Base-by-base conservation (phyloP, 495 filamentous ascomycete species). In the Podospora pseudopauciseta region DNA sequence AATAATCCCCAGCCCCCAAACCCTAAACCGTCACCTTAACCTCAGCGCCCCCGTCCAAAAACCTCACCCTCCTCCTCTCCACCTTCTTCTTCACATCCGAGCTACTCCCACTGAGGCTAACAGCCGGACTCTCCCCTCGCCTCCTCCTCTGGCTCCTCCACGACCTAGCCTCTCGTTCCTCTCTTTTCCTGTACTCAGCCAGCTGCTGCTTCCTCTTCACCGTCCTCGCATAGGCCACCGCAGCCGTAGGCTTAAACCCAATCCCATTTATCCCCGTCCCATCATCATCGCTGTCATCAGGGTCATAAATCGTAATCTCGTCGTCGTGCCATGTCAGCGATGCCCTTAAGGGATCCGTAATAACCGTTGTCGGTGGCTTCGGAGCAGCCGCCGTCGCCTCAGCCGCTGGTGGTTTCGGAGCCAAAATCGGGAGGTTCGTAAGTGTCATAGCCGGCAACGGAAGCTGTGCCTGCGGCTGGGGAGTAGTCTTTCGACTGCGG, bases 221-320 rank as follows among this genome's bases (percentile, higher is more conserved):
- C 6, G 86, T 83, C 65, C 94, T 83, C 28, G 88, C 87, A 76
- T 91, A 89, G 1, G 92, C 94, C 34, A 93, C 88, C 39, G 91
- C 90, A 19, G 93, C 85, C 9, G 93, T 97, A 0, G 94, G 94
- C 70, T 87, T 90, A 78, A 96, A 97, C 1, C 94, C 94, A 73
- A 98, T 90, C 16, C 94, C 94, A 77, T 96, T 92, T 70, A 93
- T 91, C 53, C 90, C 90, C 49, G 90, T 90, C 28, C 90, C 90
- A 77, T 93, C 90, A 70, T 92, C 91, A 65, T 85, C 87, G 54
- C 88, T 88, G 75, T 92, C 91, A 34, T 84, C 84, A 3, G 89
- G 89, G 70, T 90, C 84, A 74, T 95, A 90, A 19, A 92, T 88
- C 0, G 92, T 96, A 68, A 96, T 94, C 71, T 96, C 92, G 65